These are phyloP conservation scores for Citrus maxima DNA, from an alignment of 345 rosid species.

Conservation along the genomic window DNA sequence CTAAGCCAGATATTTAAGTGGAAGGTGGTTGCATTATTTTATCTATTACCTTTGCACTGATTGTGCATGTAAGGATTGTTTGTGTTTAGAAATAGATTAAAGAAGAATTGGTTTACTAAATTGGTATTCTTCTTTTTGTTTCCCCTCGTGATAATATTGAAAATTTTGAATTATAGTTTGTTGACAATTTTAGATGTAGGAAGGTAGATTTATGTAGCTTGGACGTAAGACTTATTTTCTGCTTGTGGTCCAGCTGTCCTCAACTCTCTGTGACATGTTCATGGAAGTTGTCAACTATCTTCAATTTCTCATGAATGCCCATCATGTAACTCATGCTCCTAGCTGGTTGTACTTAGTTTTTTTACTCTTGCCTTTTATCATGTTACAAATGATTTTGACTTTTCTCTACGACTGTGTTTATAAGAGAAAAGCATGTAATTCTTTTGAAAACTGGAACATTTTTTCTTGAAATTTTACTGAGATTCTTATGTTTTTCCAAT, in stretches of 20 bases:
- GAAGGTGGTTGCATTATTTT: conserved; percentile 55
- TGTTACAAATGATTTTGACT: not conserved
- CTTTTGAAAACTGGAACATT: not conserved
- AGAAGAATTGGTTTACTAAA: not conserved
- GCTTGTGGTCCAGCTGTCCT: not conserved
- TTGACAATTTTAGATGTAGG: not conserved
- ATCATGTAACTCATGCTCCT: not conserved
- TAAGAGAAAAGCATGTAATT: not conserved
- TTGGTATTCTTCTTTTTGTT: not conserved
- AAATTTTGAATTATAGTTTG: not conserved
- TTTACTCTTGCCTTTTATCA: not conserved
- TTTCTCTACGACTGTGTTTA: not conserved
- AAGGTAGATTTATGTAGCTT: not conserved
- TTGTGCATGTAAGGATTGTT: conserved; percentile 2
- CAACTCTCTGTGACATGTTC: not conserved
- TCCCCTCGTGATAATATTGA: not conserved
- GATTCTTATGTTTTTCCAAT: not conserved
- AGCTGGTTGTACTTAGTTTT: not conserved
- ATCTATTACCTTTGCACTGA: not conserved
- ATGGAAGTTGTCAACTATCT: not conserved
- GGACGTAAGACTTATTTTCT: not conserved
- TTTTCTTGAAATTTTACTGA: not conserved
- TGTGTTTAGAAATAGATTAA: not conserved
- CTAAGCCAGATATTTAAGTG: conserved; percentile 68
- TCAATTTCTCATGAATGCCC: not conserved